phyloP scores from a whole-genome alignment of 768 basidiomycete species.

The Hericium coralloides region DNA sequence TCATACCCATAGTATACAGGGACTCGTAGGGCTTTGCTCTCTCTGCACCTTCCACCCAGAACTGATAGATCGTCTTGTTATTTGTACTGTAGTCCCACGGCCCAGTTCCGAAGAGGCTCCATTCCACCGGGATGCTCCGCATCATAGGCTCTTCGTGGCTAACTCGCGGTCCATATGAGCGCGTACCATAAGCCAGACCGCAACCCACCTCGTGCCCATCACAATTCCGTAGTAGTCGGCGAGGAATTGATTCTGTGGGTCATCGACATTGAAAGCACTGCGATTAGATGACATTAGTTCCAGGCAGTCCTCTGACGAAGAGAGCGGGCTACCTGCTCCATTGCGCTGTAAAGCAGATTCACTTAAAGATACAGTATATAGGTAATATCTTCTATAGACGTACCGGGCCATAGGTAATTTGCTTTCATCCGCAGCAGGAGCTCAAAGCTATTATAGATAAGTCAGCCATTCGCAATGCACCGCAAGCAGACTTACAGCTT shows the following conservation, averaged over 20 bases:
- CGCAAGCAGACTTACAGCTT: constrained; percentile 33
- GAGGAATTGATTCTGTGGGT: constrained; percentile 48
- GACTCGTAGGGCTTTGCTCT: constrained; percentile 54
- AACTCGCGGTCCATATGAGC: not conserved
- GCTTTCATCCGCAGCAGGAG: constrained; percentile 56
- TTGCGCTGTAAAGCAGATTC: constrained; percentile 12
- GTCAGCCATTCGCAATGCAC: constrained; percentile 4
- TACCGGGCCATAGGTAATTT: constrained; percentile 63
- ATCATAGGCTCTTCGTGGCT: constrained; percentile 73
- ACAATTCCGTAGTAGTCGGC: constrained; percentile 61
- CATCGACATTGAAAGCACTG: constrained; percentile 47
- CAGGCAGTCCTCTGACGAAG: not conserved
- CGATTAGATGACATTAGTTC: not conserved
- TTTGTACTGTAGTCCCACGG: constrained; percentile 58
- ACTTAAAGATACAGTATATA: not conserved
- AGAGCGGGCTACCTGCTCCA: constrained; percentile 24
- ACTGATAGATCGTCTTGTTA: constrained; percentile 44
- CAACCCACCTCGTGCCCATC: constrained; percentile 53
- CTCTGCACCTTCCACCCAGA: constrained; percentile 52
- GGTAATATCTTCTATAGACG: not conserved
- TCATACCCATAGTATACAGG: constrained; percentile 61
- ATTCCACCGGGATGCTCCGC: constrained; percentile 62
- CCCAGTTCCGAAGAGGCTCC: constrained; percentile 45
- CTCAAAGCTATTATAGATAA: constrained; percentile 40
- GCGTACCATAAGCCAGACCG: not conserved